Evolutionary conservation across 108 stramenopile genomes (phyloP).

Genomic region (Pseudonitzschia multiseries): DNA sequence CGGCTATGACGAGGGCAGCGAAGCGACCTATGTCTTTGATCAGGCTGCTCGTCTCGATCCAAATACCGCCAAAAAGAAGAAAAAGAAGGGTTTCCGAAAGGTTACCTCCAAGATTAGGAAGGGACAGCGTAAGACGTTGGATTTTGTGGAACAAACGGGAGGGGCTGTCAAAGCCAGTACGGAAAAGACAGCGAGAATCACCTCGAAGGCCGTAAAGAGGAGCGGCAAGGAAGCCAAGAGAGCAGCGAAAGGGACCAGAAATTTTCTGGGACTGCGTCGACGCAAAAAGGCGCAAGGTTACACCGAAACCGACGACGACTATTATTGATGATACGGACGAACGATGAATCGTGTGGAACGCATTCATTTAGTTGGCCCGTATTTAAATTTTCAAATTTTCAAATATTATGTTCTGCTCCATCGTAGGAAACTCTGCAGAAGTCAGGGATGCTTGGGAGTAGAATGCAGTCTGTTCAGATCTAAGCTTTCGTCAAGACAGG

Average conservation of each 20-base stretch:
- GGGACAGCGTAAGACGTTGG: too few species aligned
- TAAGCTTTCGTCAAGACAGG: too few species aligned
- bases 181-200: constrained; percentile 20
- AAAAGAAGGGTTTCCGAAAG: constrained; percentile 44
- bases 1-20: not conserved
- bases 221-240: constrained; percentile 10
- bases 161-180: not conserved
- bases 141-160: not conserved
- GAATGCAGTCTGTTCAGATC: too few species aligned
- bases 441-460: too few species aligned
- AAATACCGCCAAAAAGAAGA: constrained; percentile 20
- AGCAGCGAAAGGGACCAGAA: constrained; percentile 10
- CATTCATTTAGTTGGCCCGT: too few species aligned
- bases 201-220: constrained; percentile 29
- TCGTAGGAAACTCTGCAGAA: too few species aligned
- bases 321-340: constrained; percentile 2
- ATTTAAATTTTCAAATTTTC: too few species aligned
- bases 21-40: constrained; percentile 17
- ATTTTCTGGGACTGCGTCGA: constrained; percentile 4
- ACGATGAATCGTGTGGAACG: not conserved
- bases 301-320: not conserved
- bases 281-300: constrained; percentile 1
- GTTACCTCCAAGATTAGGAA: constrained; percentile 24
- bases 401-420: too few species aligned
- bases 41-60: constrained; percentile 3